Percentiles rank a stretch among this genome's conserved stretches.
These are phyloP conservation scores for Salinomyces thailandicus DNA, from an alignment of 2,329 filamentous ascomycete genomes.

Conservation along the genomic window DNA sequence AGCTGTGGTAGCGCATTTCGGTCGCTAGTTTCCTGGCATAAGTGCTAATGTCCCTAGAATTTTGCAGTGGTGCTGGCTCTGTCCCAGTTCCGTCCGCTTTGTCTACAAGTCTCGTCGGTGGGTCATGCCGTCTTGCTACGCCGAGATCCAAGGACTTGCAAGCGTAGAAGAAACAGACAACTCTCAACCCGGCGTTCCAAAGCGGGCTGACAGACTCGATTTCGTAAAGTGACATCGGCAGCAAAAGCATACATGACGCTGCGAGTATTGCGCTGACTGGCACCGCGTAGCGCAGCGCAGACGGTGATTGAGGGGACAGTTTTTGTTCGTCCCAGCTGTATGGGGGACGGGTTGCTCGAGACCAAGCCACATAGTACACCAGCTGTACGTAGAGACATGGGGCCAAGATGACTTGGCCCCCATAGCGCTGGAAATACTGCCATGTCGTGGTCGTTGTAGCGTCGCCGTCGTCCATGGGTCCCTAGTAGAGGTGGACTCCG, in stretches of 20 bases:
- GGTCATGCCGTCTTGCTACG: slow-evolving; percentile 6
- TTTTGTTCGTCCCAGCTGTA: neutral
- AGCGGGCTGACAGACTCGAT: slow-evolving; percentile 2
- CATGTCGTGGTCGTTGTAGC: too few species aligned
- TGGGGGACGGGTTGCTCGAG: neutral
- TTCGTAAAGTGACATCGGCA: neutral
- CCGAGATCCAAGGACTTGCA: slow-evolving; percentile 13
- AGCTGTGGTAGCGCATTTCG: neutral
- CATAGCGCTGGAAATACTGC: too few species aligned
- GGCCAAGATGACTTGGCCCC: too few species aligned
- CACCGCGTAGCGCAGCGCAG: neutral
- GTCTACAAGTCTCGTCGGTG: slow-evolving; percentile 5
- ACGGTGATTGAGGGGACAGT: neutral
- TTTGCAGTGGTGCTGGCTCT: neutral
- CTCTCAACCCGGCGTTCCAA: slow-evolving; percentile 4
- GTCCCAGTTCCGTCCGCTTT: neutral
- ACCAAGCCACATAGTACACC: too few species aligned
- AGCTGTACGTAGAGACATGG: too few species aligned
- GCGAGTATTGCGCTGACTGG: neutral
- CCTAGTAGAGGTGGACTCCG: too few species aligned
- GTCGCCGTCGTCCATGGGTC: too few species aligned
- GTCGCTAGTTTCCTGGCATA: neutral
- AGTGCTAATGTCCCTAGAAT: neutral
- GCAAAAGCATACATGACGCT: neutral
- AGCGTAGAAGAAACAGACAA: slow-evolving; percentile 13